Conservation (phyloP, 352 stramenopile genomes). For the Pythium monospermum region DNA sequence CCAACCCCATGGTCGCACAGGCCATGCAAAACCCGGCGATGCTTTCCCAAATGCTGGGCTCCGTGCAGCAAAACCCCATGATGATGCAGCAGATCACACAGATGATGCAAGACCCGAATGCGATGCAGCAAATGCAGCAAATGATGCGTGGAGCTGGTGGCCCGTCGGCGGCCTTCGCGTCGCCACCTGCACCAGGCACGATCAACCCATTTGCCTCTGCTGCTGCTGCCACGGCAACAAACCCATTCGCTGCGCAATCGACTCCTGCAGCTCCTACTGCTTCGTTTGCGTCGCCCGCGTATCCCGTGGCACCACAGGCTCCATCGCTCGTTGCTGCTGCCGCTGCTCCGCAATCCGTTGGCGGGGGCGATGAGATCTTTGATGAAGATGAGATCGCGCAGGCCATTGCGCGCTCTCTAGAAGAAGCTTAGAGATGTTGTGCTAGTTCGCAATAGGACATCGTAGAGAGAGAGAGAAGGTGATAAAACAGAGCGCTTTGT, state of each 20-base stretch:
- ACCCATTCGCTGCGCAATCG: constrained; percentile 31
- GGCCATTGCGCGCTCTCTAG: constrained; percentile 70
- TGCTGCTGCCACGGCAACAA: constrained; percentile 1
- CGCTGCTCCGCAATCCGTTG: constrained; percentile 7
- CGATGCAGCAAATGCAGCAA: constrained; percentile 68
- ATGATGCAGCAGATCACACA: constrained; percentile 82
- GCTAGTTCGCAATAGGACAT: too few relatives aligned
- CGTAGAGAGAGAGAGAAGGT: too few relatives aligned
- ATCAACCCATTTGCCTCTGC: constrained; percentile 35
- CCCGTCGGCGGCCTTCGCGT: constrained; percentile 15
- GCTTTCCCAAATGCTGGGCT: constrained; percentile 58
- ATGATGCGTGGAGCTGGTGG: constrained; percentile 41
- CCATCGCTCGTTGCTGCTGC: constrained; percentile 4
- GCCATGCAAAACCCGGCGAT: constrained; percentile 70
- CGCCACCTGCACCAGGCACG: constrained; percentile 26
- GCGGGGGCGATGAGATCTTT: constrained; percentile 24
- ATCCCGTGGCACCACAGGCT: constrained; percentile 11
- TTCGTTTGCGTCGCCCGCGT: constrained; percentile 12
- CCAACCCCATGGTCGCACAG: constrained; percentile 77
- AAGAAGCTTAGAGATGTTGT: constrained; percentile 55
- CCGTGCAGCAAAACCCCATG: constrained; percentile 67
- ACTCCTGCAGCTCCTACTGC: too few relatives aligned
- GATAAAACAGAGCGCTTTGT: not conserved
- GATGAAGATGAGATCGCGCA: constrained; percentile 79
- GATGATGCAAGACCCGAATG: constrained; percentile 74